phyloP scores from a whole-genome alignment of 768 basidiomycete genomes.

The Lentinus tigrinus region DNA sequence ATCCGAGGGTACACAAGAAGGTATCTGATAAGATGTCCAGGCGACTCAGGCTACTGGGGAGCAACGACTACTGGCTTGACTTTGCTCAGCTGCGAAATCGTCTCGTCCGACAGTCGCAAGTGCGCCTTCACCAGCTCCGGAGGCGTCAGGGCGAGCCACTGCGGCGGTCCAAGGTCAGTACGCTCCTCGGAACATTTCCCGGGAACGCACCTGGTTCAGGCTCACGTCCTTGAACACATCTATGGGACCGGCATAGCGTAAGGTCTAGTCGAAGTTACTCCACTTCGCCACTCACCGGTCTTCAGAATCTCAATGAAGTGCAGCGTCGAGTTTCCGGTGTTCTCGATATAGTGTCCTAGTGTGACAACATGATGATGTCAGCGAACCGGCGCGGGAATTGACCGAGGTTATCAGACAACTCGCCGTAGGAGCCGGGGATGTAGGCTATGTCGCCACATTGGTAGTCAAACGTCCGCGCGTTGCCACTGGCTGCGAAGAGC shows the following conservation, averaged over 20 bases:
- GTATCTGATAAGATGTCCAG: background rate
- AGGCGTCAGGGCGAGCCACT: slow-evolving; percentile 63
- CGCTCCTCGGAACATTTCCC: background rate
- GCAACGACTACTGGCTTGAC: slow-evolving; percentile 49
- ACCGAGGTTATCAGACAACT: background rate
- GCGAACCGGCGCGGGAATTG: background rate
- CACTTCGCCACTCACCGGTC: background rate
- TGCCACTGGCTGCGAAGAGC: slow-evolving; percentile 37
- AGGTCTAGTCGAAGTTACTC: background rate
- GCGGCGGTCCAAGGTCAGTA: slow-evolving; percentile 10
- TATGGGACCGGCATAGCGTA: background rate
- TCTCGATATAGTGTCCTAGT: slow-evolving; percentile 42
- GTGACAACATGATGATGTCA: background rate
- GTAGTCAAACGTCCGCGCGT: slow-evolving; percentile 44
- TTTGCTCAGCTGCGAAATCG: slow-evolving; percentile 47
- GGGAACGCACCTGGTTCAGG: slow-evolving; percentile 26
- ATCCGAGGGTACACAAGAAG: background rate
- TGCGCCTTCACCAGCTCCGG: slow-evolving; percentile 60
- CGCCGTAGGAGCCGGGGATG: slow-evolving; percentile 57
- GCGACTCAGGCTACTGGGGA: slow-evolving; percentile 6
- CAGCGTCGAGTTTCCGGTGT: slow-evolving; percentile 39
- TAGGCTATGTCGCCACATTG: slow-evolving; percentile 63
- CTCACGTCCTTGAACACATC: slow-evolving; percentile 33
- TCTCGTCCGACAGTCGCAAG: slow-evolving; percentile 50
- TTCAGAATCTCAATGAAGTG: background rate